A percentile compares a stretch with the other conserved stretches of the same genome.
Conservation (phyloP, 2,329 filamentous ascomycete genomes). For the Claviceps africana region DNA sequence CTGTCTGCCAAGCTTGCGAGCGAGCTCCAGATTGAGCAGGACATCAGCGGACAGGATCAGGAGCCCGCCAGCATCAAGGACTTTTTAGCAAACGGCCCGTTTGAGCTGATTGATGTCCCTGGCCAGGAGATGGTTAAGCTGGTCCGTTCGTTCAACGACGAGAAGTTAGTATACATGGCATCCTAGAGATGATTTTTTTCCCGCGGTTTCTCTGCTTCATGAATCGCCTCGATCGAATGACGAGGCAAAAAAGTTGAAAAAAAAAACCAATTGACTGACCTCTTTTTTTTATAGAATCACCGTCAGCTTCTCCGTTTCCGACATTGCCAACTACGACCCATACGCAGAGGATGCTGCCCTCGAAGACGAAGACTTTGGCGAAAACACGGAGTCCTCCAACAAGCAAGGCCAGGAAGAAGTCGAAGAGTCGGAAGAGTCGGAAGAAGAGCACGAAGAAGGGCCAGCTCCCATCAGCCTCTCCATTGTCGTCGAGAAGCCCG, state of each 20-base stretch:
- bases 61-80: slow-evolving; percentile 68
- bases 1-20: slow-evolving; percentile 73
- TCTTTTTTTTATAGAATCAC: slow-evolving; percentile 21
- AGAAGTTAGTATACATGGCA: slow-evolving; percentile 48
- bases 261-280: background rate
- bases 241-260: background rate
- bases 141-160: slow-evolving; percentile 69
- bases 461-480: slow-evolving; percentile 71
- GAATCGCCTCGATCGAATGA: background rate
- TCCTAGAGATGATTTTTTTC: too few relatives aligned
- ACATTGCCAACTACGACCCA: slow-evolving; percentile 26
- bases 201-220: background rate
- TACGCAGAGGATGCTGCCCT: slow-evolving; percentile 24
- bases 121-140: slow-evolving; percentile 83
- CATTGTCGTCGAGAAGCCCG: slow-evolving; percentile 77
- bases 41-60: slow-evolving; percentile 60
- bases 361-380: slow-evolving; percentile 26
- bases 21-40: slow-evolving; percentile 72
- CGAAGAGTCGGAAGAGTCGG: slow-evolving; percentile 29
- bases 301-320: slow-evolving; percentile 28
- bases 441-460: slow-evolving; percentile 31
- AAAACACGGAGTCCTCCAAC: slow-evolving; percentile 35
- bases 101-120: slow-evolving; percentile 65
- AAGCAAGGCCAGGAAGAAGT: slow-evolving; percentile 42
- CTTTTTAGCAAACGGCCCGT: slow-evolving; percentile 75